Base-by-base conservation (phyloP, 306 rosid species). In the Pueraria montana region DNA sequence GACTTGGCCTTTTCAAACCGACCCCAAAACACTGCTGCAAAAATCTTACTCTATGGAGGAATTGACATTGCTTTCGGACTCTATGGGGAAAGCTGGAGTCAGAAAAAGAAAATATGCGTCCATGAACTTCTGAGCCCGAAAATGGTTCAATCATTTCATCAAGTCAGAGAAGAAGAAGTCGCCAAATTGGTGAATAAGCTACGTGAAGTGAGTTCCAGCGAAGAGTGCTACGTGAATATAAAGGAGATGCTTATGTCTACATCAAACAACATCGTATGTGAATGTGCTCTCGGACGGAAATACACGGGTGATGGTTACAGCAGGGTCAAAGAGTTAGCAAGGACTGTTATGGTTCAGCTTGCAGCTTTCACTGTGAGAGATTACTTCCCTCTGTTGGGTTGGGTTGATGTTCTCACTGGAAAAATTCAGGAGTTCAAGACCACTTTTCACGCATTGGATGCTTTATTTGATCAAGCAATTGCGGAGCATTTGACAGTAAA, bases 51-150 rank as follows among this genome's bases (percentile, higher is more conserved):
- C 6, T 53, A 81, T 5, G 86, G 68, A 6, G 59, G 82, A 16
- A 65, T 0, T 0, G 86, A 81, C 23, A 1, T 87, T 27, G 86
- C 1, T 0, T 66, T 66, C 10, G 16, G 0, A 9, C 4, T 3
- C 17, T 74, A 87, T 0, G 86, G 70, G 10, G 86, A 87, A 26
- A 14, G 2, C 0, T 87, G 86, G 88, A 82, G 79, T 17, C 80
- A 84, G 16, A 83, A 63, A 12, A 78, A 49, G 11, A 87, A 81
- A 62, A 61, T 78, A 6, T 61, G 75, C 3, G 87, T 74, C 4
- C 11, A 0, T 11, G 50, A 87, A 24, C 27, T 79, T 55, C 24
- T 82, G 18, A 85, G 83, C 78, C 1, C 18, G 40, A 87, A 64
- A 79, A 82, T 68, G 27, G 87, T 85, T 0, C 55, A 53, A 36